Evolutionary conservation across 345 rosid species (phyloP).

Genomic region (Populus davidiana): DNA sequence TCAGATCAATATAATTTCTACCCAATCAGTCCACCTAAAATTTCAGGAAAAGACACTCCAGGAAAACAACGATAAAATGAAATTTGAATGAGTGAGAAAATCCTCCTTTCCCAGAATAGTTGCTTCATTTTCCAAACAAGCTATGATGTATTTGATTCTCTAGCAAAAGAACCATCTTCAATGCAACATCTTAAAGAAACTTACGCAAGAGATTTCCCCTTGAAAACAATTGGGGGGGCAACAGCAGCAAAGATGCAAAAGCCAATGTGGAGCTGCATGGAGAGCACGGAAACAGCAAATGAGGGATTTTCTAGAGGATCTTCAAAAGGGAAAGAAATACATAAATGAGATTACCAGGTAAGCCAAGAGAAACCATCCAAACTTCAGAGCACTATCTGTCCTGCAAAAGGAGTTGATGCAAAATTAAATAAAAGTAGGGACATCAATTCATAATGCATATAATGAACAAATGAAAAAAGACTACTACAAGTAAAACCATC

Average conservation of each 20-base stretch:
- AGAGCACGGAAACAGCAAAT: constrained; percentile 21
- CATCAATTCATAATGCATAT: not conserved
- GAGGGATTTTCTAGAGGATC: constrained; percentile 9
- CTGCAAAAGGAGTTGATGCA: constrained; percentile 44
- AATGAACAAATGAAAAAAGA: not conserved
- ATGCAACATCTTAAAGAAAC: constrained; percentile 23
- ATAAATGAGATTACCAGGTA: constrained; percentile 54
- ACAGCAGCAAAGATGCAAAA: constrained; percentile 83
- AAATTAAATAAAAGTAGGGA: not conserved
- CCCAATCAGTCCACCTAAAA: not conserved
- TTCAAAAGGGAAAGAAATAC: constrained; percentile 9
- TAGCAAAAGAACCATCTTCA: not conserved
- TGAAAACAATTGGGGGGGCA: constrained; percentile 88
- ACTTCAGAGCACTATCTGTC: constrained; percentile 96
- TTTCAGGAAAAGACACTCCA: not conserved
- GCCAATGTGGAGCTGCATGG: constrained; percentile 73
- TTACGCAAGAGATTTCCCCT: constrained; percentile 93
- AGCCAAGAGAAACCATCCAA: constrained; percentile 82
- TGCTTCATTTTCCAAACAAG: not conserved
- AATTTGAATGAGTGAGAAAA: not conserved
- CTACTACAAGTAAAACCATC: not conserved
- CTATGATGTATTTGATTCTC: not conserved
- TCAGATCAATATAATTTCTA: not conserved
- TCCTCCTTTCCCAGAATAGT: not conserved
- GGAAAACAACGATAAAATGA: not conserved